Conservation (phyloP, 176 grass and related monocot species). For the Bolboschoenus planiculmis region DNA sequence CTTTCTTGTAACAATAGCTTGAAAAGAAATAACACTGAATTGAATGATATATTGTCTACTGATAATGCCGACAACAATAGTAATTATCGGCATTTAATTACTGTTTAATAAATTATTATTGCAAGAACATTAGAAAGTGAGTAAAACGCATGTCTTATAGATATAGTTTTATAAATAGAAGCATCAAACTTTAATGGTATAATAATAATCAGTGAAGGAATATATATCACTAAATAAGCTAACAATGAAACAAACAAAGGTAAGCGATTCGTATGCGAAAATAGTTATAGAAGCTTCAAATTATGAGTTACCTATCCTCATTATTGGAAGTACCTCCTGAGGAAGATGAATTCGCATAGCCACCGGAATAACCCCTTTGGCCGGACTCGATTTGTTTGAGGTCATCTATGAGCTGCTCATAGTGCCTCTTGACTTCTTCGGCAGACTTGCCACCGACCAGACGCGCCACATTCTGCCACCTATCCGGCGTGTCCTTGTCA, state of each 20-base stretch:
- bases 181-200: background rate
- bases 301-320: constrained; percentile 32
- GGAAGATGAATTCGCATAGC: constrained; percentile 15
- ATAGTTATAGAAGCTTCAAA: background rate
- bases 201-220: no score
- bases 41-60: background rate
- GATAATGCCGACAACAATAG: background rate
- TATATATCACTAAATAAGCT: background rate
- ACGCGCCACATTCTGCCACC: constrained; percentile 55
- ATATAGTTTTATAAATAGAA: background rate
- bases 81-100: background rate
- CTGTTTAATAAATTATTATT: background rate
- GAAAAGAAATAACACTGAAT: constrained; percentile 1
- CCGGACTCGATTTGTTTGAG: constrained; percentile 36
- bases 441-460: constrained; percentile 51
- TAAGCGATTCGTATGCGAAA: background rate
- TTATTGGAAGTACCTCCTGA: constrained; percentile 30
- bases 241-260: background rate
- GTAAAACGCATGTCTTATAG: constrained; percentile 2
- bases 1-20: constrained; percentile 6
- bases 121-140: background rate
- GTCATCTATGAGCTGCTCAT: constrained; percentile 32
- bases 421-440: constrained; percentile 70
- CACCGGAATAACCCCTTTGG: constrained; percentile 20
- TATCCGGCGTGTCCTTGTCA: constrained; percentile 39